These are phyloP conservation scores for Dipodascus geniculatus DNA, from an alignment of 805 yeast species.

Conservation along the genomic window DNA sequence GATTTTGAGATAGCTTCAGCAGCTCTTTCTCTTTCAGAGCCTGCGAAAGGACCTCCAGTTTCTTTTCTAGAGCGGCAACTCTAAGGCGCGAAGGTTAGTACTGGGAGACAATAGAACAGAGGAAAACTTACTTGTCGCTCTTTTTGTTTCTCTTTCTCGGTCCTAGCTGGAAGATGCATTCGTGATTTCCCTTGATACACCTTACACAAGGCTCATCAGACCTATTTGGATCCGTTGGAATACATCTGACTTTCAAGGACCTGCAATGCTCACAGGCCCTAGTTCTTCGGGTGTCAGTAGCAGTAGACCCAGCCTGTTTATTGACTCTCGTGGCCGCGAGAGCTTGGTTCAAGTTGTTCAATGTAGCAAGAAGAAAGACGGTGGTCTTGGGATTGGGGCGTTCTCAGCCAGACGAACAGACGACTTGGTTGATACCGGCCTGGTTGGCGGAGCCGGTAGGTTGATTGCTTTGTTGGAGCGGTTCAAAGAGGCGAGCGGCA, in stretches of 20 bases:
- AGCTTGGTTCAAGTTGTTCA: not conserved
- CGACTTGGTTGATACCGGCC: too few relatives aligned
- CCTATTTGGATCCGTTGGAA: conserved; percentile 50
- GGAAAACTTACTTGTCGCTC: conserved; percentile 14
- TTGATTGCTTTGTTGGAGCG: too few relatives aligned
- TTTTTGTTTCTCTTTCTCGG: conserved; percentile 41
- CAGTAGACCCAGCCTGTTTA: not conserved
- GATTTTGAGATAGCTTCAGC: not conserved
- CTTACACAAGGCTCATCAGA: conserved; percentile 60
- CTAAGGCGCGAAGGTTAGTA: conserved; percentile 7
- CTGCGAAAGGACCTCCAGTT: conserved; percentile 10
- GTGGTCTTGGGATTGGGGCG: too few relatives aligned
- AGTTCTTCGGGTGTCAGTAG: conserved; percentile 9
- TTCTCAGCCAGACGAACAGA: too few relatives aligned
- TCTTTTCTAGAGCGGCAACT: conserved; percentile 25
- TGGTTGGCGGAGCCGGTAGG: too few relatives aligned
- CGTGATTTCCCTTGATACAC: conserved; percentile 50
- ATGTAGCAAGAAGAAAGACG: not conserved
- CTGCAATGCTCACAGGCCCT: conserved; percentile 47
- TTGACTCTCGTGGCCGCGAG: not conserved
- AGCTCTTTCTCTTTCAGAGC: not conserved
- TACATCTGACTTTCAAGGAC: conserved; percentile 70
- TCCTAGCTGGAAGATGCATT: conserved; percentile 56
- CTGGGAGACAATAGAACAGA: not conserved
- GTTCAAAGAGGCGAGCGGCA: too few relatives aligned